A percentile compares a stretch with the other conserved stretches of the same genome.
These are phyloP conservation scores for Cryptosporidium canis DNA, from an alignment of 169 alveolate genomes.

Conservation along the genomic window DNA sequence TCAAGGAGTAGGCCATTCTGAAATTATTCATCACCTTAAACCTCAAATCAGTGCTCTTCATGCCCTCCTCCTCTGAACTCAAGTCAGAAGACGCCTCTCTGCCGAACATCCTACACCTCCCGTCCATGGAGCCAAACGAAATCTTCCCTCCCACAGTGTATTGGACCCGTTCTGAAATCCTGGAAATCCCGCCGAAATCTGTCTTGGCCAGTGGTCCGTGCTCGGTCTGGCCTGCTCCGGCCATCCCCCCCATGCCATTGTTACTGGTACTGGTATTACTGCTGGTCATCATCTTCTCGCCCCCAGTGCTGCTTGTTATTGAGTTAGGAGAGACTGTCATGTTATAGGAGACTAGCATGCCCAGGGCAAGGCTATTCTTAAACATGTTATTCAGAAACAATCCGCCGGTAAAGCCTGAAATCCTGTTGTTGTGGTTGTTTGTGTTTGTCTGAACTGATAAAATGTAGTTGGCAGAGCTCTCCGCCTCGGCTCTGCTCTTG, in stretches of 20 bases:
- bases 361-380: neutral
- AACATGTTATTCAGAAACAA: neutral
- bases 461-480: neutral
- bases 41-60: slow-evolving; percentile 34
- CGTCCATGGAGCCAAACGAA: slow-evolving; percentile 14
- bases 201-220: too few relatives aligned
- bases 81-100: neutral
- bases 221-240: too few relatives aligned
- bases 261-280: neutral
- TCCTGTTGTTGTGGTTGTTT: neutral
- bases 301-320: too few relatives aligned
- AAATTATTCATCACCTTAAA: slow-evolving; percentile 24
- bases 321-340: too few relatives aligned
- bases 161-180: neutral
- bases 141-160: slow-evolving; percentile 35
- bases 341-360: slow-evolving; percentile 21
- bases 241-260: neutral
- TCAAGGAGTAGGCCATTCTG: slow-evolving; percentile 39
- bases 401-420: slow-evolving; percentile 68
- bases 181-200: neutral
- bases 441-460: slow-evolving; percentile 52
- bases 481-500: neutral
- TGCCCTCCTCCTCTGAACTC: neutral
- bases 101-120: neutral
- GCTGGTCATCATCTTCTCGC: neutral